Evolutionary conservation across 495 filamentous ascomycete species (phyloP).

Genomic region (Darksidea phi): DNA sequence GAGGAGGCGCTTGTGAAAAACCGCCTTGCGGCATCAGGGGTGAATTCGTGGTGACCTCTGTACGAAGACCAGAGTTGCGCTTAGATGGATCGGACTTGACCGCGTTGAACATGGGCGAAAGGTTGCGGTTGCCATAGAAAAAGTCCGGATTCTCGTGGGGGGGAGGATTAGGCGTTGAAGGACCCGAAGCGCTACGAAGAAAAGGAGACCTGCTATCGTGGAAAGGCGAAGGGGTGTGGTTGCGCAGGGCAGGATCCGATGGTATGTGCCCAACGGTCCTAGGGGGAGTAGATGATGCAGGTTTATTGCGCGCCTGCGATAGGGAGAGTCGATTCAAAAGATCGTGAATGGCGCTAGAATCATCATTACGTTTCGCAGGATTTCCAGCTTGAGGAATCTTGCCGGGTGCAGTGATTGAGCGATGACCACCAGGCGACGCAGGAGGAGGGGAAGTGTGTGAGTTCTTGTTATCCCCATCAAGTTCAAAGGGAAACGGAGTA

Average conservation of each 20-base stretch:
- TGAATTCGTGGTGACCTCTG: conserved; percentile 28
- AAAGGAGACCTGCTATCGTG: conserved; percentile 18
- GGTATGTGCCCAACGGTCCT: conserved; percentile 6
- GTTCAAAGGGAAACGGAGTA: conserved; percentile 65
- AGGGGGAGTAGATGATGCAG: conserved; percentile 8
- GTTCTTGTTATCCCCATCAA: conserved; percentile 51
- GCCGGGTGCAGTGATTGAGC: conserved; percentile 31
- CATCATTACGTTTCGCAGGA: conserved; percentile 2
- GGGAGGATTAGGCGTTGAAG: conserved; percentile 33
- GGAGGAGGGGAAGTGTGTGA: conserved; percentile 2
- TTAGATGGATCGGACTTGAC: conserved; percentile 30
- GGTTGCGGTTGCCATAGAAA: conserved; percentile 45
- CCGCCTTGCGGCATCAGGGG: conserved; percentile 15
- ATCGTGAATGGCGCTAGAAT: conserved; percentile 20
- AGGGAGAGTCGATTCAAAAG: conserved; percentile 15
- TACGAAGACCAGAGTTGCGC: conserved; percentile 31
- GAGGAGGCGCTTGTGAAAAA: conserved; percentile 2
- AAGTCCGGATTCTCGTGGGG: conserved; percentile 21
- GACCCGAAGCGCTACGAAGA: conserved; percentile 33
- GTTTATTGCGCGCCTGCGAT: conserved; percentile 8
- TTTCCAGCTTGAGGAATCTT: conserved; percentile 15
- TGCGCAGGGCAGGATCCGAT: conserved; percentile 27
- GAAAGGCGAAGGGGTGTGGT: conserved; percentile 36
- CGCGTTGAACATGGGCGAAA: conserved; percentile 45
- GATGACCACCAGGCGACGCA: conserved; percentile 10